These are phyloP conservation scores for Teratosphaeria gauchensis DNA, from an alignment of 2,329 filamentous ascomycete genomes.

Conservation along the genomic window DNA sequence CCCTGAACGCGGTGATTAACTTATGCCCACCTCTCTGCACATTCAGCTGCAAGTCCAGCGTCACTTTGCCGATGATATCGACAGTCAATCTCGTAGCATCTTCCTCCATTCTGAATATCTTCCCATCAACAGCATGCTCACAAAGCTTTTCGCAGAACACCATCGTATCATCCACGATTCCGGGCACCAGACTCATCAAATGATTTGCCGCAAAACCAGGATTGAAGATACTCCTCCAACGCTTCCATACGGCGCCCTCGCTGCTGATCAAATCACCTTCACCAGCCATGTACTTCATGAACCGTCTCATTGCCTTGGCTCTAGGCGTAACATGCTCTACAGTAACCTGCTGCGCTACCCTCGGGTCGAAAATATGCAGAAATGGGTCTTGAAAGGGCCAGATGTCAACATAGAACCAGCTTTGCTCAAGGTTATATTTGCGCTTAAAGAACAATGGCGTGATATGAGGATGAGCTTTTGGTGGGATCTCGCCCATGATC, in stretches of 20 bases:
- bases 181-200: slow-evolving; percentile 29
- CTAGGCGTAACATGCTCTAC: background rate
- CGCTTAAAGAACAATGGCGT: background rate
- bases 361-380: background rate
- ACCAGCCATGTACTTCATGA: slow-evolving; percentile 20
- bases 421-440: background rate
- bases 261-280: slow-evolving; percentile 26
- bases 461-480: background rate
- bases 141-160: slow-evolving; percentile 26
- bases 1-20: slow-evolving; percentile 28
- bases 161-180: slow-evolving; percentile 26
- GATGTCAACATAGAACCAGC: background rate
- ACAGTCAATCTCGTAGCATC: slow-evolving; percentile 32
- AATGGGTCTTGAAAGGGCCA: background rate
- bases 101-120: slow-evolving; percentile 31
- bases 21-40: slow-evolving; percentile 25
- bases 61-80: slow-evolving; percentile 33
- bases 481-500: background rate
- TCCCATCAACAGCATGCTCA: slow-evolving; percentile 23
- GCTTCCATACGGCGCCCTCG: slow-evolving; percentile 32
- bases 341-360: background rate
- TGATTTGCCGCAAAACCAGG: slow-evolving; percentile 31
- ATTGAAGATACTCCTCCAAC: slow-evolving; percentile 34
- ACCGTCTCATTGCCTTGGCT: background rate
- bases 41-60: slow-evolving; percentile 29